Conservation (phyloP, 75 land plant species). For the Azolla pinnata region DNA sequence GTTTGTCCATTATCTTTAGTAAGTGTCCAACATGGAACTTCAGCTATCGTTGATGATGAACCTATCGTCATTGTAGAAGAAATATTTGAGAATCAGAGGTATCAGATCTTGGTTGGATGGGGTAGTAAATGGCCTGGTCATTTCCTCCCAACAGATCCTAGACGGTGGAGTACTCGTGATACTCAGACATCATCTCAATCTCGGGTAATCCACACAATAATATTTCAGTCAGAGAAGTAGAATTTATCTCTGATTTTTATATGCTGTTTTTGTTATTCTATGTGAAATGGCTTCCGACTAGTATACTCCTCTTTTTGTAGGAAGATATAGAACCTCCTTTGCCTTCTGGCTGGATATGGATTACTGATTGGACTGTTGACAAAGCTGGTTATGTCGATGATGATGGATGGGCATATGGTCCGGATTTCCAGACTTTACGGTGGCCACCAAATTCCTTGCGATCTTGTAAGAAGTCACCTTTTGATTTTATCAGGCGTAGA, state of each 20-base stretch:
- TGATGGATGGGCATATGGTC: slow-evolving; percentile 87
- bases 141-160: slow-evolving; percentile 49
- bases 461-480: slow-evolving; percentile 40
- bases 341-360: slow-evolving; percentile 71
- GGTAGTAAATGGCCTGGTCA: slow-evolving; percentile 44
- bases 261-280: neutral
- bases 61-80: slow-evolving; percentile 37
- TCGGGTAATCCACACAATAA: too few relatives aligned
- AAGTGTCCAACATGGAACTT: slow-evolving; percentile 15
- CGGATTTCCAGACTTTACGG: slow-evolving; percentile 54
- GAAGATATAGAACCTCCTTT: slow-evolving; percentile 60
- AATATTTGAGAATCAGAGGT: slow-evolving; percentile 66
- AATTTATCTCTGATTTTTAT: neutral
- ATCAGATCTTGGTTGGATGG: slow-evolving; percentile 73
- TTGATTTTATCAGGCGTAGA: slow-evolving; percentile 61
- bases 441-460: slow-evolving; percentile 48
- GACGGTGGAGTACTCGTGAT: slow-evolving; percentile 70
- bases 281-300: too few relatives aligned
- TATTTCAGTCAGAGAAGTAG: neutral
- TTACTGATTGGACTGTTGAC: slow-evolving; percentile 57
- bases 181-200: slow-evolving; percentile 16
- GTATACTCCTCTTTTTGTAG: slow-evolving; percentile 26
- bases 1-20: slow-evolving; percentile 41
- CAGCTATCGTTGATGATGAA: slow-evolving; percentile 8
- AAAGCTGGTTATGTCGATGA: slow-evolving; percentile 47